Percentiles rank a stretch among this genome's conserved stretches.
Evolutionary conservation across 371 early-diverging fungal genomes (phyloP).

Genomic region (Saksenaea vasiformis): DNA sequence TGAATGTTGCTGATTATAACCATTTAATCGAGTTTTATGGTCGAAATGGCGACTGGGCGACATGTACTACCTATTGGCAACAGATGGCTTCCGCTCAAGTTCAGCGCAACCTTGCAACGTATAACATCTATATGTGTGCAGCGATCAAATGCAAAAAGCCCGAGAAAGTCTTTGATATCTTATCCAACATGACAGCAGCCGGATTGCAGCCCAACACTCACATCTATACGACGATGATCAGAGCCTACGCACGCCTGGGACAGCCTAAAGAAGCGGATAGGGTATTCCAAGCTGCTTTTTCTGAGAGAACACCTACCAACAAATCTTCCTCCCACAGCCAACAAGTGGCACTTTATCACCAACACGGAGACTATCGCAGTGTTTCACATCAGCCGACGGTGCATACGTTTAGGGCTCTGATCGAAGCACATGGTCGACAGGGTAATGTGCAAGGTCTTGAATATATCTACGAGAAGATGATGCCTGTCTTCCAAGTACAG

Average conservation of each 20-base stretch:
- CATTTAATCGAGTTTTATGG: constrained; percentile 45
- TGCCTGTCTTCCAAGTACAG: constrained; percentile 29
- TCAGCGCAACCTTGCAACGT: constrained; percentile 13
- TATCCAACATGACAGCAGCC: constrained; percentile 19
- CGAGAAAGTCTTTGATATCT: constrained; percentile 28
- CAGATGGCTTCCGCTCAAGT: constrained; percentile 9
- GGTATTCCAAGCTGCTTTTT: constrained; percentile 27
- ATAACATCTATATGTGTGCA: constrained; percentile 43
- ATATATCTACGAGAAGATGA: constrained; percentile 38
- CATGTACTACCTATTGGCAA: constrained; percentile 15
- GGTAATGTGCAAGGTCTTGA: constrained; percentile 29
- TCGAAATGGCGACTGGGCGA: constrained; percentile 32
- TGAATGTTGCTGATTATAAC: constrained; percentile 47
- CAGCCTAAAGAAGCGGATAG: constrained; percentile 33
- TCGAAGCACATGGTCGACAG: constrained; percentile 43
- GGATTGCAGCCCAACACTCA: constrained; percentile 30
- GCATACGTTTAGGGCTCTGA: constrained; percentile 38
- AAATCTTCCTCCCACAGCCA: constrained; percentile 11
- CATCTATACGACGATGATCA: constrained; percentile 42
- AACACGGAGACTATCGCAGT: background rate
- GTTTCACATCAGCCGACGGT: constrained; percentile 19
- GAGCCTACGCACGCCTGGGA: constrained; percentile 39
- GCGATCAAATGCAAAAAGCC: constrained; percentile 31
- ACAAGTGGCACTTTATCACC: constrained; percentile 6
- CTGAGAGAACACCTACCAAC: background rate